These are phyloP conservation scores for Candida odintsovae DNA, from an alignment of 805 yeast species.

Conservation along the genomic window DNA sequence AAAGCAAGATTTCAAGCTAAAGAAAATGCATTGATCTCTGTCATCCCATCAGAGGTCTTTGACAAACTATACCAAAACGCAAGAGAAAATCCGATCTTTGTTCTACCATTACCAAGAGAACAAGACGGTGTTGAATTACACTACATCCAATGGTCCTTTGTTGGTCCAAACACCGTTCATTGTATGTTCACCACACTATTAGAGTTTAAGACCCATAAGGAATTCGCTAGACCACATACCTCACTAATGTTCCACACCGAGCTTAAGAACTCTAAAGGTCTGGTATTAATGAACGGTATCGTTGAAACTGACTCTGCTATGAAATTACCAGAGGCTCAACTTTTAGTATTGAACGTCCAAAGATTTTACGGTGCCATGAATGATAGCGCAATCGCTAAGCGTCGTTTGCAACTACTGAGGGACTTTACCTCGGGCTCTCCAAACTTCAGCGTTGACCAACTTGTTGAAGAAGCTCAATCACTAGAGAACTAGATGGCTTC, in stretches of 20 bases:
- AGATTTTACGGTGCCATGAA: conserved; percentile 73
- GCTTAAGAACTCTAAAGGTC: conserved; percentile 46
- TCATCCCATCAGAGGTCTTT: conserved; percentile 51
- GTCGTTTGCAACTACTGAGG: conserved; percentile 52
- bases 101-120: conserved; percentile 81
- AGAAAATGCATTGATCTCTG: conserved; percentile 60
- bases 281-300: conserved; percentile 82
- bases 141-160: conserved; percentile 90
- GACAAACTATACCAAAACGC: conserved; percentile 61
- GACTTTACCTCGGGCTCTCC: conserved; percentile 67
- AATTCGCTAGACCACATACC: conserved; percentile 93
- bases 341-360: conserved; percentile 69
- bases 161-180: conserved; percentile 77
- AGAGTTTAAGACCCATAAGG: conserved; percentile 85
- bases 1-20: conserved; percentile 70
- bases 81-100: conserved; percentile 70
- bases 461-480: conserved; percentile 70
- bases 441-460: conserved; percentile 58
- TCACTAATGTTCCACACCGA: conserved; percentile 86
- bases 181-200: conserved; percentile 88
- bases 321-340: conserved; percentile 69
- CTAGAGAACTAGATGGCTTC: conserved; percentile 38
- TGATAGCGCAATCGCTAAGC: conserved; percentile 35
- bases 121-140: conserved; percentile 67
- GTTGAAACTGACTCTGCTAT: conserved; percentile 68